A percentile compares a stretch with the other conserved stretches of the same genome.
Evolutionary conservation across 176 grass and related monocot species (phyloP).

Genomic region (Aegilops tauschii): DNA sequence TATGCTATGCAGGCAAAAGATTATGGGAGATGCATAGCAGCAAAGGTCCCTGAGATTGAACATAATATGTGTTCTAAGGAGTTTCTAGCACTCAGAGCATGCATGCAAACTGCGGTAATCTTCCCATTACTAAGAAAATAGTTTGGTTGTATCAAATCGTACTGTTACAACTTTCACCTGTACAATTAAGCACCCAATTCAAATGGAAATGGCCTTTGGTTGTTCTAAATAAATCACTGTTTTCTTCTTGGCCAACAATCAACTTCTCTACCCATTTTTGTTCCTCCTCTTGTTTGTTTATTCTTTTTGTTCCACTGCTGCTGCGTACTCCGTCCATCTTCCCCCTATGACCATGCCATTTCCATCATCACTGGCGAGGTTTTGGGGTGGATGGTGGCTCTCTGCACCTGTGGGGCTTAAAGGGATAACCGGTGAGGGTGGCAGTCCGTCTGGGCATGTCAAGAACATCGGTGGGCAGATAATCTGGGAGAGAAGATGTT

Average conservation of each 20-base stretch:
- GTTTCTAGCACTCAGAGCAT: slow-evolving; percentile 84
- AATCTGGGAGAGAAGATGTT: background rate
- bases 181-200: slow-evolving; percentile 1
- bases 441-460: background rate
- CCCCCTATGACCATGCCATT: background rate
- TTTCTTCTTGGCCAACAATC: slow-evolving; percentile 6
- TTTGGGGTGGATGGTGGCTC: background rate
- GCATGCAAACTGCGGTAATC: slow-evolving; percentile 87
- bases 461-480: background rate
- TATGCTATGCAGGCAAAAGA: slow-evolving; percentile 68
- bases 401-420: background rate
- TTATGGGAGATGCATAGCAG: slow-evolving; percentile 71
- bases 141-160: background rate
- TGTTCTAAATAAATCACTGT: background rate
- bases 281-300: background rate
- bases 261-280: background rate
- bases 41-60: slow-evolving; percentile 79
- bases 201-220: background rate
- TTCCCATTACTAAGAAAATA: slow-evolving; percentile 21
- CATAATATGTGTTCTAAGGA: slow-evolving; percentile 94
- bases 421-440: background rate
- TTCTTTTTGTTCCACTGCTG: background rate
- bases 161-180: background rate
- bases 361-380: background rate
- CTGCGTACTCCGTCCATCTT: background rate